phyloP scores from a whole-genome alignment of 2,329 filamentous ascomycete genomes.

The Arachnopeziza araneosa region DNA sequence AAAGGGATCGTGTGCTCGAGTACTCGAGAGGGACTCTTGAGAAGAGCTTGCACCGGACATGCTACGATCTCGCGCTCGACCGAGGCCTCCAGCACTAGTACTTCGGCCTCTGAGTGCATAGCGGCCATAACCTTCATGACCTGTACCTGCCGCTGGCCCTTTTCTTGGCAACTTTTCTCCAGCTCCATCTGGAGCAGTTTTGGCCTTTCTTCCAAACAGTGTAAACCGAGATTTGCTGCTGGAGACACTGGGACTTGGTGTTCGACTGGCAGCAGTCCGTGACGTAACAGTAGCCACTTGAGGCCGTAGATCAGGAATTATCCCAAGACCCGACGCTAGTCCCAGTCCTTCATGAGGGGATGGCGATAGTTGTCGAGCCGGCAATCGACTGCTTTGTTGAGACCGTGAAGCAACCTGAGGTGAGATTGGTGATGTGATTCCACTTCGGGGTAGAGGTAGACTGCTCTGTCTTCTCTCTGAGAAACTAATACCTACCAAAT shows the following conservation, averaged over 20 bases:
- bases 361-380: slow-evolving; percentile 31
- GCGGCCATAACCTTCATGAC: slow-evolving; percentile 79
- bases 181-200: slow-evolving; percentile 53
- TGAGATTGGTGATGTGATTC: slow-evolving; percentile 15
- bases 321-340: slow-evolving; percentile 26
- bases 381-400: slow-evolving; percentile 28
- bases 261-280: slow-evolving; percentile 34
- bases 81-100: slow-evolving; percentile 47
- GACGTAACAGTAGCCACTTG: slow-evolving; percentile 22
- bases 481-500: slow-evolving; percentile 33
- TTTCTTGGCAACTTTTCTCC: slow-evolving; percentile 59
- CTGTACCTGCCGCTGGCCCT: slow-evolving; percentile 86
- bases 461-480: slow-evolving; percentile 21
- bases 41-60: slow-evolving; percentile 38
- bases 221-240: slow-evolving; percentile 64
- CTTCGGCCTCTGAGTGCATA: slow-evolving; percentile 58
- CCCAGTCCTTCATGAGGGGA: slow-evolving; percentile 26
- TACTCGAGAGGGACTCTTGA: slow-evolving; percentile 39
- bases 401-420: slow-evolving; percentile 21
- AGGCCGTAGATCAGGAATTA: slow-evolving; percentile 26
- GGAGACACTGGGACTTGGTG: slow-evolving; percentile 51
- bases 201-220: slow-evolving; percentile 70
- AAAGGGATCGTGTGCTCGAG: slow-evolving; percentile 47
- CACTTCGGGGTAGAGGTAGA: slow-evolving; percentile 9
- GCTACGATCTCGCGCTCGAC: slow-evolving; percentile 35